These are phyloP conservation scores for Mimosa bimucronata DNA, from an alignment of 306 rosid species.

Conservation along the genomic window DNA sequence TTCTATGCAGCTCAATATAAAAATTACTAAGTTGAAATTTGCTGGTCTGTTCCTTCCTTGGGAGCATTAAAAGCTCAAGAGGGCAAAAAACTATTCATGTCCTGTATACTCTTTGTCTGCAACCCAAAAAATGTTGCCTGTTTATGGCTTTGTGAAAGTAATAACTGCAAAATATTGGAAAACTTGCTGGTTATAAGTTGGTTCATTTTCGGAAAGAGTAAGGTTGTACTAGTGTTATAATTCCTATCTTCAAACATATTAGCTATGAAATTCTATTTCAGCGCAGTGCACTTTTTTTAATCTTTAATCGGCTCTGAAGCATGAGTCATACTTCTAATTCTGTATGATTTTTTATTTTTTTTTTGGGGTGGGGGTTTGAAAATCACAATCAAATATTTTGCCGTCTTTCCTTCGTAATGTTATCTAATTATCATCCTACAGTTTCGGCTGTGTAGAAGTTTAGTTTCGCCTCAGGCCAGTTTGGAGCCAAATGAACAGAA, in stretches of 20 bases:
- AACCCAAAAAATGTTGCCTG: neutral
- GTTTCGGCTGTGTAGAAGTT: slow-evolving; percentile 13
- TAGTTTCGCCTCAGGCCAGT: slow-evolving; percentile 6
- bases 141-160: slow-evolving; percentile 1
- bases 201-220: neutral
- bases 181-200: neutral
- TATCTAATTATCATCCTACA: neutral
- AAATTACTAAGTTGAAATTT: neutral
- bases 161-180: neutral
- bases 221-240: neutral
- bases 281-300: neutral
- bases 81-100: neutral
- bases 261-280: neutral
- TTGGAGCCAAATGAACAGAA: neutral
- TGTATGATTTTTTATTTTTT: too few species aligned
- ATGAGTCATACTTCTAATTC: neutral
- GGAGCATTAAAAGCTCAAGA: neutral
- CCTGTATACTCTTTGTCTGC: neutral
- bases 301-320: neutral
- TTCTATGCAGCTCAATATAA: neutral
- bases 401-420: neutral
- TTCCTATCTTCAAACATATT: neutral
- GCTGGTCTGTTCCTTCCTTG: neutral
- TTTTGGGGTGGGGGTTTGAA: neutral
- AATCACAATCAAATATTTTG: neutral